Evolutionary conservation across 2,329 filamentous ascomycete genomes (phyloP).

Genomic region (Arthroderma uncinatum): DNA sequence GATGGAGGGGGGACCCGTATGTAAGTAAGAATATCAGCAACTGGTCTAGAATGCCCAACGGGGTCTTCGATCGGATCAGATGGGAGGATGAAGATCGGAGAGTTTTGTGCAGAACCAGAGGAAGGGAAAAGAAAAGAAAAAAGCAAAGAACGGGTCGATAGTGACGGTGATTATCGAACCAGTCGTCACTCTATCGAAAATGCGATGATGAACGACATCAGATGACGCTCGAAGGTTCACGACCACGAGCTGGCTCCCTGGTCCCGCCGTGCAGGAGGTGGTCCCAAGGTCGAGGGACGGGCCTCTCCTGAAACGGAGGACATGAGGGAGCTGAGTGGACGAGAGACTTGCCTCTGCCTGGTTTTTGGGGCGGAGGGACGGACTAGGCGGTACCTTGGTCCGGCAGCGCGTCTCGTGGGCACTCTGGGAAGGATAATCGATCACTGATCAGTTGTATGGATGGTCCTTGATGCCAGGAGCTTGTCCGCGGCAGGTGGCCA

Average conservation of each 20-base stretch:
- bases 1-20: neutral
- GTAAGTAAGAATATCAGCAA: neutral
- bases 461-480: slow-evolving; percentile 1
- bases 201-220: neutral
- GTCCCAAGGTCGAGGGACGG: neutral
- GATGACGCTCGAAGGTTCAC: neutral
- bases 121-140: neutral
- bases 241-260: too few species aligned
- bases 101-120: slow-evolving; percentile 1
- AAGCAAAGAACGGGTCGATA: neutral
- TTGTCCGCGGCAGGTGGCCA: neutral
- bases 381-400: neutral
- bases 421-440: neutral
- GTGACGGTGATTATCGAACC: neutral
- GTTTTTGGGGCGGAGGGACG: neutral
- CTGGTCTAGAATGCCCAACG: neutral
- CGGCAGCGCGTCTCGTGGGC: neutral
- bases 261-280: neutral
- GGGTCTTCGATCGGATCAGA: neutral
- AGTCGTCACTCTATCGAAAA: too few species aligned
- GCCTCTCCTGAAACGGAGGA: neutral
- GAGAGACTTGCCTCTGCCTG: too few species aligned
- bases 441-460: neutral
- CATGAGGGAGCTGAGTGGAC: too few species aligned
- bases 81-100: neutral